Percentiles rank a stretch among this genome's conserved stretches.
phyloP scores from a whole-genome alignment of 768 basidiomycete genomes.

The Phanerochaete carnosa region DNA sequence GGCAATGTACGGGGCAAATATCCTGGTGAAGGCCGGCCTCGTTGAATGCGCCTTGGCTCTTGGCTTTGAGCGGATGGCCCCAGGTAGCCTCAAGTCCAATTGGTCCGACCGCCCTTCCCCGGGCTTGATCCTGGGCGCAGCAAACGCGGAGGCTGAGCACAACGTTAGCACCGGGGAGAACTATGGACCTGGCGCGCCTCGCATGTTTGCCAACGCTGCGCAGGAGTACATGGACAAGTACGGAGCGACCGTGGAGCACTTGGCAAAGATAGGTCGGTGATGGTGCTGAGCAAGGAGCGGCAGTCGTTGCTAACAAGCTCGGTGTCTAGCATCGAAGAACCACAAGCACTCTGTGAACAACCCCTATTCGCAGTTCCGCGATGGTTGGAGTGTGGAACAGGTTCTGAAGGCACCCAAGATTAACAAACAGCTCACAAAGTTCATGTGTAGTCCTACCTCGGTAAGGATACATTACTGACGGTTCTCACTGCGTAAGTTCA shows the following conservation, averaged over 20 bases:
- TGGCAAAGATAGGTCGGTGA: conserved; percentile 72
- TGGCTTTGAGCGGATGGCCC: conserved; percentile 84
- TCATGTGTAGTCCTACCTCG: conserved; percentile 86
- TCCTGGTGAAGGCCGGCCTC: conserved; percentile 64
- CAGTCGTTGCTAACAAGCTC: neutral
- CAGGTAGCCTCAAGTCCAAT: conserved; percentile 66
- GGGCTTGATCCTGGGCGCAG: conserved; percentile 39
- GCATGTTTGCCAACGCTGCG: conserved; percentile 70
- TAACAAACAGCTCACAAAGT: conserved; percentile 71
- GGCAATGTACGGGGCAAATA: conserved; percentile 73
- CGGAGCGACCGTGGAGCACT: conserved; percentile 60
- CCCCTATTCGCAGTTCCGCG: conserved; percentile 82
- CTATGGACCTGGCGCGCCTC: conserved; percentile 64
- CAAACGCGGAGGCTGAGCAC: conserved; percentile 46
- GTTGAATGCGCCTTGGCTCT: conserved; percentile 77
- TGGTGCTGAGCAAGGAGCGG: neutral
- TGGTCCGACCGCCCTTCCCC: conserved; percentile 55
- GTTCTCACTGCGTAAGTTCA: neutral
- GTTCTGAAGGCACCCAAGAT: conserved; percentile 65
- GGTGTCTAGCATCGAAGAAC: conserved; percentile 67
- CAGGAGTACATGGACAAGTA: conserved; percentile 77
- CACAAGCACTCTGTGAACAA: conserved; percentile 81
- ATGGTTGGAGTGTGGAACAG: conserved; percentile 73
- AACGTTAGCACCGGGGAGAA: conserved; percentile 48
- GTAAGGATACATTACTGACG: conserved; percentile 32